Base-by-base conservation (phyloP, 2,329 filamentous ascomycete species). In the Verticillium tricorpus region DNA sequence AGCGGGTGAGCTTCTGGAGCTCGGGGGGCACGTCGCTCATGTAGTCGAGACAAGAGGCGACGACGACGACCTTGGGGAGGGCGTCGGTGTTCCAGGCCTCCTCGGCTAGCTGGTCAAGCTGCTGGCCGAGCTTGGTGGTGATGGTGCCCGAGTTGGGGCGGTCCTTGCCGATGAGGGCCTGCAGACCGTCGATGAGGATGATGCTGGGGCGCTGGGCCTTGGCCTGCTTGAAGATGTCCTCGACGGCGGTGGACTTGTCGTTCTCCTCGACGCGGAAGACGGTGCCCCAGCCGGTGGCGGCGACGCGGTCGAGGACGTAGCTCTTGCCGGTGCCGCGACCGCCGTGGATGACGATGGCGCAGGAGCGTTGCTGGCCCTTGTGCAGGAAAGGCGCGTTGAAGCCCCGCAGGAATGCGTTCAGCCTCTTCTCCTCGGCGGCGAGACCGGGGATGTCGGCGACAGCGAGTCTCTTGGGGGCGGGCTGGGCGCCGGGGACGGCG, bases 301-400 rank as follows among this genome's bases (percentile, higher is more conserved):
- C 84, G 22, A 97, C 80, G 35, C 85, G 84, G 17, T 89, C 74
- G 1, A 97, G 78, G 0, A 97, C 79, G 65, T 90, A 82, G 0
- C 87, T 89, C 77, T 97, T 97, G 28, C 94, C 94, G 0, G 91
- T 96, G 12, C 94, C 93, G 64, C 86, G 85, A 19, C 91, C 88
- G 15, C 94, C 94, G 71, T 96, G 89, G 5, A 97, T 80, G 28
- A 95, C 81, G 39, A 95, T 82, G 0, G 86, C 87, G 59, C 84
- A 81, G 1, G 83, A 77, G 67, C 69, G 73, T 34, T 69, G 67
- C 65, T 76, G 69, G 61, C 69, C 62, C 61, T 69, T 63, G 54
- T 70, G 58, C 62, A 69, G 67, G 40, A 73, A 73, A 1, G 69
- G 69, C 1, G 73, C 70, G 56, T 80, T 80, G 67, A 89, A 89